Conservation (phyloP, 805 yeast genomes). For the Nakazawaea molendinolei region DNA sequence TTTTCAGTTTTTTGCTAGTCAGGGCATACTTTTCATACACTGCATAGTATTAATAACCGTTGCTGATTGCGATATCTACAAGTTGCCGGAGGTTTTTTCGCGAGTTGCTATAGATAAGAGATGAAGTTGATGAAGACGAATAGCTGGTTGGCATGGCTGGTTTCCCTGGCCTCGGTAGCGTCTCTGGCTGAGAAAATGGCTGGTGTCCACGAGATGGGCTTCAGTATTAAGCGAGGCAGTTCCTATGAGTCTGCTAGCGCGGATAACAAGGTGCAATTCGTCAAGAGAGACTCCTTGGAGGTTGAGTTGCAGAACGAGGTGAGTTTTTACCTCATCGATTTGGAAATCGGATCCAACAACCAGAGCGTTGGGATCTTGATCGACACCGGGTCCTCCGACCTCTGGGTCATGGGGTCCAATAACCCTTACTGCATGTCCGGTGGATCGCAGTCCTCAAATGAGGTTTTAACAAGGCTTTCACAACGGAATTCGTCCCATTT, state of each 20-base stretch:
- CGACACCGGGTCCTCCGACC: constrained; percentile 45
- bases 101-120: not conserved
- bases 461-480: not conserved
- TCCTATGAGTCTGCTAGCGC: not conserved
- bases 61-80: too few species aligned
- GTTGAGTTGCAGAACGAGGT: constrained; percentile 14
- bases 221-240: constrained; percentile 4
- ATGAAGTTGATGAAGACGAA: too few species aligned
- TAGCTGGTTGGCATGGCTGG: too few species aligned
- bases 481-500: too few species aligned
- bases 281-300: constrained; percentile 3
- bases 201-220: constrained; percentile 5
- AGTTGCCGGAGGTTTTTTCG: too few species aligned
- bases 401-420: constrained; percentile 37
- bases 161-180: not conserved
- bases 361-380: constrained; percentile 34
- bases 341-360: constrained; percentile 34
- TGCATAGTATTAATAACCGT: too few species aligned
- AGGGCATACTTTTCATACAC: too few species aligned
- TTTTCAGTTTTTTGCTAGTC: too few species aligned
- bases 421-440: constrained; percentile 21
- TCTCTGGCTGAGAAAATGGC: not conserved
- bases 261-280: not conserved
- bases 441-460: constrained; percentile 6
- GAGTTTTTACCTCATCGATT: constrained; percentile 24